Percentiles rank a stretch among this genome's conserved stretches.
phyloP scores from a whole-genome alignment of 768 basidiomycete species.

The Bullera alba region DNA sequence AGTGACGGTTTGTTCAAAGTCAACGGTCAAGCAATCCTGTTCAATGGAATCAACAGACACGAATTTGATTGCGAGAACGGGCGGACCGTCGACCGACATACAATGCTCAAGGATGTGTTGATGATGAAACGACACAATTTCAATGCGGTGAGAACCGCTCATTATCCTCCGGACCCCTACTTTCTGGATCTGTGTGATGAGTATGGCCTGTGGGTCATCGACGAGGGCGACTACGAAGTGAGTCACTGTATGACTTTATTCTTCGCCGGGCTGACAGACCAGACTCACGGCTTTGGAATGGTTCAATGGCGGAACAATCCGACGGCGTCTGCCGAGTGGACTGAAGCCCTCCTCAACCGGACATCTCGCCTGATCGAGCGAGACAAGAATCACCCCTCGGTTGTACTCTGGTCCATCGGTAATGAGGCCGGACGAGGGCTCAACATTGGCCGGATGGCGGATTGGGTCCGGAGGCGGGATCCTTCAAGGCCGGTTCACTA shows the following conservation, averaged over 20 bases:
- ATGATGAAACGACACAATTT: slow-evolving; percentile 10
- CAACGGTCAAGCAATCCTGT: slow-evolving; percentile 4
- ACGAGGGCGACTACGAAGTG: slow-evolving; percentile 9
- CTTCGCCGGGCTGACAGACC: too few species aligned
- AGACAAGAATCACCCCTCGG: slow-evolving; percentile 6
- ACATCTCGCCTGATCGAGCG: neutral
- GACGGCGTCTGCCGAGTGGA: neutral
- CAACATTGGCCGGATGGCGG: slow-evolving; percentile 5
- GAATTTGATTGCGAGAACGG: slow-evolving; percentile 8
- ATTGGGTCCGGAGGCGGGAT: slow-evolving; percentile 1
- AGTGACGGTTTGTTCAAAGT: slow-evolving; percentile 3
- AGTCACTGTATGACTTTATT: too few species aligned
- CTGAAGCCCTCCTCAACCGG: slow-evolving; percentile 4
- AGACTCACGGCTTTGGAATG: slow-evolving; percentile 5
- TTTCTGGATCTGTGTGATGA: slow-evolving; percentile 9
- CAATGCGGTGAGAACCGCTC: slow-evolving; percentile 6
- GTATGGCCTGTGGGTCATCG: slow-evolving; percentile 8
- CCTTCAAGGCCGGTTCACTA: slow-evolving; percentile 8
- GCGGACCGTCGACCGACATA: neutral
- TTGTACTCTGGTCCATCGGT: slow-evolving; percentile 10
- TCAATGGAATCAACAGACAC: slow-evolving; percentile 8
- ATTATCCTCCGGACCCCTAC: slow-evolving; percentile 5
- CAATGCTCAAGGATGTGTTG: slow-evolving; percentile 6
- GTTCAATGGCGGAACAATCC: slow-evolving; percentile 3
- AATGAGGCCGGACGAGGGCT: slow-evolving; percentile 4